These are phyloP conservation scores for Dispira simplex DNA, from an alignment of 192 early-diverging fungal genomes.

Conservation along the genomic window DNA sequence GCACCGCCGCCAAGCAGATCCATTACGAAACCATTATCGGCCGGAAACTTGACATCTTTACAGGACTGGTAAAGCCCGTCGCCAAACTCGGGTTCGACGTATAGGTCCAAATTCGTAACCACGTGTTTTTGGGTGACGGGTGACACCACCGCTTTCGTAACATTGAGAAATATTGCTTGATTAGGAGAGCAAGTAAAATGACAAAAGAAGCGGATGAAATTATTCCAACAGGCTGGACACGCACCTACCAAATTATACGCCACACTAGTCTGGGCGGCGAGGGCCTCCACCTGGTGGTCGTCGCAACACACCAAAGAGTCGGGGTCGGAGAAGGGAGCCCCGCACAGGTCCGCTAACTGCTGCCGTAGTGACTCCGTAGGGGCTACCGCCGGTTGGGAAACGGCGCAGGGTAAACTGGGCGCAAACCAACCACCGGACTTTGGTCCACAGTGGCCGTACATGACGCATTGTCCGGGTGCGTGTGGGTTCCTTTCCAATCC, in stretches of 20 bases:
- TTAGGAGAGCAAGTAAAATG: constrained; percentile 46
- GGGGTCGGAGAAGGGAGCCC: constrained; percentile 22
- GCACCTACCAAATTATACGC: constrained; percentile 34
- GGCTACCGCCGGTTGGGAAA: constrained; percentile 28
- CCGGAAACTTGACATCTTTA: constrained; percentile 50
- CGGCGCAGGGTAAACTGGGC: constrained; percentile 31
- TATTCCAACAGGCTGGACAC: constrained; percentile 52
- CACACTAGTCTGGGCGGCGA: constrained; percentile 29
- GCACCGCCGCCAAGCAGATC: constrained; percentile 50
- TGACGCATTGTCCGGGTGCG: constrained; percentile 32
- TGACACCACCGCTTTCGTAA: constrained; percentile 19
- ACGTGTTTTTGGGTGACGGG: constrained; percentile 18
- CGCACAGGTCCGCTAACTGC: constrained; percentile 33
- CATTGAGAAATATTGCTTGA: constrained; percentile 47
- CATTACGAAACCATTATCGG: constrained; percentile 48
- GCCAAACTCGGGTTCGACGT: constrained; percentile 35
- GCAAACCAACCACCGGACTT: constrained; percentile 20
- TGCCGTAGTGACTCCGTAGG: constrained; percentile 25
- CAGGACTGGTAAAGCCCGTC: constrained; percentile 40
- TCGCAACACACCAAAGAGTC: constrained; percentile 33
- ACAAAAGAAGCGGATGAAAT: constrained; percentile 45
- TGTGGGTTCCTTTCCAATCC: neutral
- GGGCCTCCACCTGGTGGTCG: constrained; percentile 28
- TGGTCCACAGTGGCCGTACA: constrained; percentile 38
- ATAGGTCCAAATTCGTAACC: constrained; percentile 31